These are phyloP conservation scores for Russula vinacea DNA, from an alignment of 768 basidiomycete genomes.

Conservation along the genomic window DNA sequence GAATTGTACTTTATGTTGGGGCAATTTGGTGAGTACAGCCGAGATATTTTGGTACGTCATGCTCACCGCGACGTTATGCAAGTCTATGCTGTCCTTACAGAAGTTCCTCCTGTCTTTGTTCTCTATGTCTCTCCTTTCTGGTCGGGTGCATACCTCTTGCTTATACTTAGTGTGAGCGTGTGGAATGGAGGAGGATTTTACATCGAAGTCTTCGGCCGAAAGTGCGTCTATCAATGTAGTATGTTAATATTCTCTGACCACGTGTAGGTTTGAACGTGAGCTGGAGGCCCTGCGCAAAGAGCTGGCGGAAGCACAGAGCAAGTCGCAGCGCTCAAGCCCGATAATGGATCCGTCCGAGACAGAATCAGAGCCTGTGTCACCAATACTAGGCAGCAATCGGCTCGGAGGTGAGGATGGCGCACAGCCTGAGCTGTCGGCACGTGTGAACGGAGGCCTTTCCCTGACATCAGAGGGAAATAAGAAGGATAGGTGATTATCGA, in stretches of 20 bases:
- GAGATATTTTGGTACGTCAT: conserved; percentile 10
- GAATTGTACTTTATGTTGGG: conserved; percentile 78
- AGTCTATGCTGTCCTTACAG: conserved; percentile 86
- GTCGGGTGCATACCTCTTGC: conserved; percentile 73
- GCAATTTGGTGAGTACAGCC: conserved; percentile 59
- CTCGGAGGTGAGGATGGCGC: conserved; percentile 10
- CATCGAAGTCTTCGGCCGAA: conserved; percentile 94
- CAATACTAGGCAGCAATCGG: conserved; percentile 9
- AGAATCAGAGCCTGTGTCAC: conserved; percentile 29
- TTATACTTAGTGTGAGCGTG: conserved; percentile 81
- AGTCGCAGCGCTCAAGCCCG: conserved; percentile 26
- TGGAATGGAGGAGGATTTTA: conserved; percentile 98
- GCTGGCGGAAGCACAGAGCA: conserved; percentile 58
- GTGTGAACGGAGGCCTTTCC: background rate
- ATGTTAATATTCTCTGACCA: conserved; percentile 7
- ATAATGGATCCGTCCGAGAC: conserved; percentile 18
- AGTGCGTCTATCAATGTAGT: conserved; percentile 51
- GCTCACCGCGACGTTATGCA: background rate
- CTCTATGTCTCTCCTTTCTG: conserved; percentile 77
- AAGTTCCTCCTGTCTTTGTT: conserved; percentile 78
- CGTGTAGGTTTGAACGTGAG: conserved; percentile 81
- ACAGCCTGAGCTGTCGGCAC: background rate
- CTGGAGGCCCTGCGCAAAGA: conserved; percentile 88
- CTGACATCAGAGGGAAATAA: conserved; percentile 1
- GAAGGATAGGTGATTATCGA: conserved; percentile 20